Conservation (phyloP, 2,329 filamentous ascomycete species). For the Trichoderma hamatum region DNA sequence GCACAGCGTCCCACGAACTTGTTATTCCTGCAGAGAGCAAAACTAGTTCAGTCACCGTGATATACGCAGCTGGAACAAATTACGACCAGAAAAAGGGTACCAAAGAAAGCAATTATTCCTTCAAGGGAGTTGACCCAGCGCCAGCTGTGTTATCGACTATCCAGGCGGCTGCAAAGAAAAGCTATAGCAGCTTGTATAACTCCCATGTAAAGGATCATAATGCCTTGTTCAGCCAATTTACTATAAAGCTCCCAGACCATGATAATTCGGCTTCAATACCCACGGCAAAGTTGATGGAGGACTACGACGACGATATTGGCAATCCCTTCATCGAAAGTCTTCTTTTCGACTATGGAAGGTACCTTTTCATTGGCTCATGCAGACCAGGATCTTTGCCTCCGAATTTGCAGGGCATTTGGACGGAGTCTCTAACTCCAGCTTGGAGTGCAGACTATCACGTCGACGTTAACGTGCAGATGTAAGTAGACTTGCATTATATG, state of each 20-base stretch:
- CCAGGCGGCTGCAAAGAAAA: constrained; percentile 39
- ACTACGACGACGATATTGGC: constrained; percentile 35
- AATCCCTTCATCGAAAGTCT: constrained; percentile 57
- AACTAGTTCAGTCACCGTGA: constrained; percentile 35
- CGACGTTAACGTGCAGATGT: constrained; percentile 64
- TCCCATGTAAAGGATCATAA: constrained; percentile 48
- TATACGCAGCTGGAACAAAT: constrained; percentile 45
- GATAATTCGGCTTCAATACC: constrained; percentile 44
- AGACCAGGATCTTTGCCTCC: constrained; percentile 55
- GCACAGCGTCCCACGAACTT: constrained; percentile 33
- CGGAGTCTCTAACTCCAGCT: constrained; percentile 43
- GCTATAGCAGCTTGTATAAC: constrained; percentile 37
- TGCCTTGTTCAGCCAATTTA: constrained; percentile 44
- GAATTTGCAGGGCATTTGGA: constrained; percentile 62
- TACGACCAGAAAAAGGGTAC: constrained; percentile 56
- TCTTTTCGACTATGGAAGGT: constrained; percentile 56
- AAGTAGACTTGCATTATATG: accelerated
- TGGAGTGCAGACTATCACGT: constrained; percentile 60
- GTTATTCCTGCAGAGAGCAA: constrained; percentile 25
- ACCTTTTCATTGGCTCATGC: constrained; percentile 59
- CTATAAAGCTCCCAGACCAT: constrained; percentile 50
- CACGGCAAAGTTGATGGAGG: constrained; percentile 35
- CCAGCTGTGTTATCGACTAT: constrained; percentile 42
- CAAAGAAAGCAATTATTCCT: constrained; percentile 48
- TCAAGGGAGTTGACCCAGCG: constrained; percentile 51